Conservation (phyloP, 1,284 basidiomycete genomes). For the Sphagnurus paluster region DNA sequence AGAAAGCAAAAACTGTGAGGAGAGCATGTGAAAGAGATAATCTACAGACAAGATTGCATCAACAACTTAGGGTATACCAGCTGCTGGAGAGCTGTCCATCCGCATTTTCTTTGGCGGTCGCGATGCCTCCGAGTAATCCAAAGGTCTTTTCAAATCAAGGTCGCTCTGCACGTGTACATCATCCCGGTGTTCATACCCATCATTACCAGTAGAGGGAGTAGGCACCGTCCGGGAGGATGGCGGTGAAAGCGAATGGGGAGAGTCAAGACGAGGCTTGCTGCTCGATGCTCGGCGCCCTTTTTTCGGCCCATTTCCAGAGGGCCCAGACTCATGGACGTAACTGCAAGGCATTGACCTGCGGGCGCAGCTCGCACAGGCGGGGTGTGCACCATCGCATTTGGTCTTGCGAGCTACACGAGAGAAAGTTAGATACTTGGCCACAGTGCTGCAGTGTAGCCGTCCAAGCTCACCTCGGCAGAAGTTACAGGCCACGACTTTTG, state of each 20-base stretch:
- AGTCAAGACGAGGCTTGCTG: conserved; percentile 41
- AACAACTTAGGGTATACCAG: conserved; percentile 42
- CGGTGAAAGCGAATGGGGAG: conserved; percentile 48
- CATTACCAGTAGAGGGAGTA: conserved; percentile 45
- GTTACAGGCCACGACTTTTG: conserved; percentile 82
- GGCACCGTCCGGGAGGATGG: conserved; percentile 54
- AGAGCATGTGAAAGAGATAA: conserved; percentile 30
- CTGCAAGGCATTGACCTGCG: conserved; percentile 72
- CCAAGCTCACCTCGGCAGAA: conserved; percentile 70
- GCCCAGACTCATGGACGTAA: conserved; percentile 66
- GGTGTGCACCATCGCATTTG: conserved; percentile 78
- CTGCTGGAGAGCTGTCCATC: conserved; percentile 41
- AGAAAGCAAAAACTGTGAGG: conserved; percentile 26
- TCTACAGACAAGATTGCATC: conserved; percentile 35
- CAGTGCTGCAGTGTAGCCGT: neutral
- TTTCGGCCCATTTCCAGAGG: conserved; percentile 40
- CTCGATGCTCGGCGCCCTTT: conserved; percentile 51
- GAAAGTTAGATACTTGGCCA: conserved; percentile 9
- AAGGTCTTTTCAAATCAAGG: conserved; percentile 42
- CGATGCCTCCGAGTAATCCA: conserved; percentile 40
- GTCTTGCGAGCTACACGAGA: conserved; percentile 70
- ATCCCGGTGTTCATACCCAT: conserved; percentile 35
- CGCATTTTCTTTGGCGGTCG: conserved; percentile 56
- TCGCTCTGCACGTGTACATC: conserved; percentile 37
- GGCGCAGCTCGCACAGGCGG: conserved; percentile 75